Evolutionary conservation across 2,329 filamentous ascomycete species (phyloP), one percentile per base, ranked within the genome.

Genomic region (Phoma sp.): DNA sequence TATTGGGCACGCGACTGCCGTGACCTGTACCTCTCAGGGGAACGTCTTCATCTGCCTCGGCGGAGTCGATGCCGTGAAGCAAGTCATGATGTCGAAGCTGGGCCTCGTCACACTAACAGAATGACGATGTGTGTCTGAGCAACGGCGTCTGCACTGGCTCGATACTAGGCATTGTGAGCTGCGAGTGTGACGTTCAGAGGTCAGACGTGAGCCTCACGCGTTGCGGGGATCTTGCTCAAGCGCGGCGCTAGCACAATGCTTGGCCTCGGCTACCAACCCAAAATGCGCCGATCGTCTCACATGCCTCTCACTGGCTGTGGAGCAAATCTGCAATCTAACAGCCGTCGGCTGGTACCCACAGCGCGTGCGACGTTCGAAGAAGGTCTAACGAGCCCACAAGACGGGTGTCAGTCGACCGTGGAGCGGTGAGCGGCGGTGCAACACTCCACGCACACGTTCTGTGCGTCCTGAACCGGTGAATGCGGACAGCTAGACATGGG

Each of bases 111-210:
- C 46, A 25, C 19, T 32, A 55, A 40, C 10, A 2, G 25, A 38
- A 43, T 55, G 52, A 55, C 46, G 52, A 19, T 38, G 19, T 40
- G 12, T 51, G 52, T 55, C 52, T 55, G 46, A 51, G 46, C 25
- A 19, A 41, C 46, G 37, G 46, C 37, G 41, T 33, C 36, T 25
- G 36, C 33, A 55, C 52, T 55, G 52, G 52, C 41, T 45, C 31
- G 13, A 47, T 37, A n/a, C 46, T 51, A 51, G 52, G 52, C 24
- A 55, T 40, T 38, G 52, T 55, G 52, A 55, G 52, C 4, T 46
- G 52, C 41, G 41, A 51, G 31, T 17, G 52, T 55, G 52, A 55
- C 52, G 52, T 51, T 55, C 41, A 4, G 43, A 41, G 52, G 43
- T 55, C 52, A 55, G 41, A 37, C 37, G 52, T 25, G 41, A 46